phyloP scores from a whole-genome alignment of 2,329 filamentous ascomycete species.

The Acrocalymma vagum region DNA sequence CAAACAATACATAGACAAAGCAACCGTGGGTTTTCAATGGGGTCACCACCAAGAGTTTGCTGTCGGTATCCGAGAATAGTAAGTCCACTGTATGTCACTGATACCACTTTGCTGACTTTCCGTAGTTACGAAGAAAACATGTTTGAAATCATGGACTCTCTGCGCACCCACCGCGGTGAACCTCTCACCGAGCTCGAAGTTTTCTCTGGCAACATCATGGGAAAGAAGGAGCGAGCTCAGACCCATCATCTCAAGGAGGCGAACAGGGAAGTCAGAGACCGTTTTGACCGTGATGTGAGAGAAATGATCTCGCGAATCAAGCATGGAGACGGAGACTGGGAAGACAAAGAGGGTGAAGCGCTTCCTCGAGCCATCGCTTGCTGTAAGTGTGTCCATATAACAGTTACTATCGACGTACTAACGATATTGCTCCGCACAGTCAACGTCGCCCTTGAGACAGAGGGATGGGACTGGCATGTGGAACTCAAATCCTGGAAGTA shows the following conservation, averaged over 20 bases:
- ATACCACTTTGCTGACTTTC: neutral
- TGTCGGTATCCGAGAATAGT: conserved; percentile 51
- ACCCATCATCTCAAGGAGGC: conserved; percentile 39
- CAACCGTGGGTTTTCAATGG: conserved; percentile 51
- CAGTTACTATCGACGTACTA: no score
- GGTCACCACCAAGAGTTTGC: conserved; percentile 49
- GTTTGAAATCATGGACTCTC: conserved; percentile 54
- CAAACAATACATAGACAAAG: conserved; percentile 49
- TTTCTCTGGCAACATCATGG: conserved; percentile 66
- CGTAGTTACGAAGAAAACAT: conserved; percentile 63
- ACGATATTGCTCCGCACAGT: no score
- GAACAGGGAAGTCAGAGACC: conserved; percentile 47
- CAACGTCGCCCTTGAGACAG: conserved; percentile 49
- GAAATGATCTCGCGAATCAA: conserved; percentile 55
- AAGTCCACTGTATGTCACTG: neutral
- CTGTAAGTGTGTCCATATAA: no score
- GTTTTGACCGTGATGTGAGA: conserved; percentile 53
- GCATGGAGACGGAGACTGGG: conserved; percentile 43
- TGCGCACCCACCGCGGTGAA: conserved; percentile 33
- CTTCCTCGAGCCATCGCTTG: conserved; percentile 61
- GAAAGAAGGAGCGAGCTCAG: conserved; percentile 53
- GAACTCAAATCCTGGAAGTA: conserved; percentile 61
- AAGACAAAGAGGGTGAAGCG: conserved; percentile 46
- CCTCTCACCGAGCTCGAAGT: conserved; percentile 51
- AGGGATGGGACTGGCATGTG: conserved; percentile 35